Percentiles rank a stretch among this genome's conserved stretches.
These are phyloP conservation scores for Gremmenia infestans DNA, from an alignment of 2,329 filamentous ascomycete species.

Conservation along the genomic window DNA sequence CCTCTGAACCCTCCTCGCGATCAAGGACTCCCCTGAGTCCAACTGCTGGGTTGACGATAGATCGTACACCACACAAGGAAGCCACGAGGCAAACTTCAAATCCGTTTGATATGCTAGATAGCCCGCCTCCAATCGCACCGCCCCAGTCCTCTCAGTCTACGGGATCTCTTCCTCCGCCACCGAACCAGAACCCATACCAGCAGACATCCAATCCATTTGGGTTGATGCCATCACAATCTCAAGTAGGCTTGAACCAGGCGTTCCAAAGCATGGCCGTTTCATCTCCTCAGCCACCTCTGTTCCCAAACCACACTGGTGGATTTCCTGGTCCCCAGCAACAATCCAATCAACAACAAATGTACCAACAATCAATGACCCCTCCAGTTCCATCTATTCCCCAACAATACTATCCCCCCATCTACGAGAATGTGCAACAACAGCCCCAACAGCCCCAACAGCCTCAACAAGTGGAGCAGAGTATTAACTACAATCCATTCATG, in stretches of 20 bases:
- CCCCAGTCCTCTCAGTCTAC: constrained; percentile 63
- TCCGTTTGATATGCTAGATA: constrained; percentile 57
- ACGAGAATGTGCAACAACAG: constrained; percentile 27
- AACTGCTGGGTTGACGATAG: constrained; percentile 28
- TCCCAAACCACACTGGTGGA: constrained; percentile 72
- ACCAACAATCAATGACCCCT: constrained; percentile 33
- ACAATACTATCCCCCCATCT: constrained; percentile 27
- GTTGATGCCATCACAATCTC: constrained; percentile 36
- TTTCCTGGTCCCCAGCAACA: constrained; percentile 34
- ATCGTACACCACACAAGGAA: constrained; percentile 18
- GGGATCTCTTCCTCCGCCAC: constrained; percentile 53
- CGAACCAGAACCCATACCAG: constrained; percentile 27
- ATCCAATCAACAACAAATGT: constrained; percentile 34
- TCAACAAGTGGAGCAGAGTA: constrained; percentile 22
- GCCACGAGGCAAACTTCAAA: constrained; percentile 49
- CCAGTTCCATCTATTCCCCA: constrained; percentile 30
- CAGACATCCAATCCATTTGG: constrained; percentile 65
- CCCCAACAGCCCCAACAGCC: constrained; percentile 9
- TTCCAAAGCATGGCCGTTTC: constrained; percentile 73
- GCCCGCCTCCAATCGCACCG: constrained; percentile 40
- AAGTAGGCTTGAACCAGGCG: constrained; percentile 48
- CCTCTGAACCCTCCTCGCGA: constrained; percentile 41
- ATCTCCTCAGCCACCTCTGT: constrained; percentile 54
- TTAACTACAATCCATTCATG: constrained; percentile 29
- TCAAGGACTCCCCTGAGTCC: constrained; percentile 49